Percentiles rank a stretch among this genome's conserved stretches.
Evolutionary conservation across 2,329 filamentous ascomycete species (phyloP).

Genomic region (Beauveria sp.): DNA sequence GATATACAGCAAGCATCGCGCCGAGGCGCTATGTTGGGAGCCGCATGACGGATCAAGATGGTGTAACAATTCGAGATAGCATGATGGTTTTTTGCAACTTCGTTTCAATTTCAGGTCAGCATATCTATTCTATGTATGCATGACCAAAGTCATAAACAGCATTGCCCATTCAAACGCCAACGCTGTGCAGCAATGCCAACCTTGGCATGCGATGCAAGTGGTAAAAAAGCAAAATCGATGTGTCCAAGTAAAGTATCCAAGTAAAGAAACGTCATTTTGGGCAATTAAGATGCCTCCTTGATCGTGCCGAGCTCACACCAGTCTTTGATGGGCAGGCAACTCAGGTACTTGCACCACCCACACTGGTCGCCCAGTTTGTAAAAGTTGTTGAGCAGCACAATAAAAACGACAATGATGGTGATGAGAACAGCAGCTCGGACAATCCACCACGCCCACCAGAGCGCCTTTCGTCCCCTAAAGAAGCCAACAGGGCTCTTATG

Average conservation of each 20-base stretch:
- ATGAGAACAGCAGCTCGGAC: slow-evolving; percentile 72
- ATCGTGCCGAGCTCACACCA: slow-evolving; percentile 54
- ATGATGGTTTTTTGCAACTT: not conserved
- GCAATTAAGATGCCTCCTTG: slow-evolving; percentile 13
- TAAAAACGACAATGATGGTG: slow-evolving; percentile 75
- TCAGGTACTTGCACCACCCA: slow-evolving; percentile 90
- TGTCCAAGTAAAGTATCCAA: slow-evolving; percentile 9
- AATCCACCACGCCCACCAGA: slow-evolving; percentile 98
- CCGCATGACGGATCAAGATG: not conserved
- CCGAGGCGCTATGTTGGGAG: no score
- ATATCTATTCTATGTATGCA: not conserved
- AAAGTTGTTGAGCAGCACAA: slow-evolving; percentile 84
- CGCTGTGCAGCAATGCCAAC: slow-evolving; percentile 23
- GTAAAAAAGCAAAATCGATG: slow-evolving; percentile 7
- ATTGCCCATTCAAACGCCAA: slow-evolving; percentile 21
- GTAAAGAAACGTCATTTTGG: not conserved
- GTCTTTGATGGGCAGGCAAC: slow-evolving; percentile 67
- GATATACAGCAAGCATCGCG: not conserved
- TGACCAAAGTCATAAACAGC: not conserved
- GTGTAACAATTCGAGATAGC: not conserved
- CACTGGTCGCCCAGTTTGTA: slow-evolving; percentile 72
- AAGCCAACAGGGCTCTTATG: slow-evolving; percentile 62
- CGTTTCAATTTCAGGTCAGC: not conserved
- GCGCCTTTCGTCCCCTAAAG: slow-evolving; percentile 83
- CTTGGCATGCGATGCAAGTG: not conserved